phyloP scores from a whole-genome alignment of 345 rosid species.

The Eucalyptus grandis region DNA sequence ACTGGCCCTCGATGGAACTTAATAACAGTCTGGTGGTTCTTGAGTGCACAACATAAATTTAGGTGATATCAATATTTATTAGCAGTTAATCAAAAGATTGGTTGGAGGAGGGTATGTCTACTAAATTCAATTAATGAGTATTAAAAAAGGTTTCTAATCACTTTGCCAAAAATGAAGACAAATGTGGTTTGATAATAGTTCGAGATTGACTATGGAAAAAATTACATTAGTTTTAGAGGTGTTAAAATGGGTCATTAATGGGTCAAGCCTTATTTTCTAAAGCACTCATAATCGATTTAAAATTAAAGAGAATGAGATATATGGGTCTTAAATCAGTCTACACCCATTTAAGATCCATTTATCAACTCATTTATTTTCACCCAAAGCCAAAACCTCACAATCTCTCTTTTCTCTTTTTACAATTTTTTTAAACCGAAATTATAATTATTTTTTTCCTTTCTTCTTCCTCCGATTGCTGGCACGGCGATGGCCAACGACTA shows the following conservation, averaged over 20 bases:
- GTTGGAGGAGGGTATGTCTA: not conserved
- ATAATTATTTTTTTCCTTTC: too few species aligned
- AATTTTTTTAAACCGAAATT: too few species aligned
- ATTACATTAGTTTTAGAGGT: not conserved
- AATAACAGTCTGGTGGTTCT: not conserved
- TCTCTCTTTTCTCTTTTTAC: too few species aligned
- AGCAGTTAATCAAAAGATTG: not conserved
- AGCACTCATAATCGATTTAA: too few species aligned
- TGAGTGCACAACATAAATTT: not conserved
- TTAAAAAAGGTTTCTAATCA: not conserved
- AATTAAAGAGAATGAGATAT: too few species aligned
- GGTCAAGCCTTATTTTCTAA: too few species aligned
- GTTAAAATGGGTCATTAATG: too few species aligned
- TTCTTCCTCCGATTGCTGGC: too few species aligned
- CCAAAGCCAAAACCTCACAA: too few species aligned
- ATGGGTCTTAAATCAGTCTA: too few species aligned
- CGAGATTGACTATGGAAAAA: not conserved
- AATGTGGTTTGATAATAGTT: not conserved
- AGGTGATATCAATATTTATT: not conserved
- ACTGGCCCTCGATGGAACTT: not conserved
- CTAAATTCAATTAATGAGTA: not conserved
- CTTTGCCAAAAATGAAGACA: not conserved
- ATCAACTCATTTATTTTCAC: too few species aligned
- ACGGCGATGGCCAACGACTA: rapidly evolving
- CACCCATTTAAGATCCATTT: too few species aligned